Evolutionary conservation across 352 stramenopile species (phyloP).

Genomic region (Pythium phragmiticola): DNA sequence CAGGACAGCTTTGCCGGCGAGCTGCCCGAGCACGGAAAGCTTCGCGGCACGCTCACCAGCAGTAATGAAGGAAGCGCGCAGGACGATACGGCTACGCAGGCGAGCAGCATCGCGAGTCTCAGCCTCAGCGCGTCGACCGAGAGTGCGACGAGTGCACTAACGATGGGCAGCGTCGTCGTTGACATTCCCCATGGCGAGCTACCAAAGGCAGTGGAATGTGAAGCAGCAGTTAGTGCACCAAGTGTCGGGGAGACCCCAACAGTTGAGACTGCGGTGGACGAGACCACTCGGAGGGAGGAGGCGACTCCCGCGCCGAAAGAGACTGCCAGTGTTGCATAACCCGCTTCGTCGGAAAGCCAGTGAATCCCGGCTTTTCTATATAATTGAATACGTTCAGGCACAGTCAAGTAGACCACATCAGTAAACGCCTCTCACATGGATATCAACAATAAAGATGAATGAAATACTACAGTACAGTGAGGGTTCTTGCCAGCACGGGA

Average conservation of each 20-base stretch:
- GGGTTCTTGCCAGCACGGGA: not conserved
- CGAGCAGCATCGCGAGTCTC: too few relatives aligned
- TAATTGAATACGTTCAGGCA: too few relatives aligned
- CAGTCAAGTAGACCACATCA: too few relatives aligned
- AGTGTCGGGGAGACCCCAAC: not conserved
- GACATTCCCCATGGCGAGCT: not conserved
- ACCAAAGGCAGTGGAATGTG: not conserved
- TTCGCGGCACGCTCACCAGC: constrained; percentile 8
- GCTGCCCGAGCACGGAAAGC: constrained; percentile 1
- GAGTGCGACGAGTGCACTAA: not conserved
- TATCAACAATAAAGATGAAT: too few relatives aligned
- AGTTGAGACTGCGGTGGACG: not conserved
- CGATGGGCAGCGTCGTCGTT: not conserved
- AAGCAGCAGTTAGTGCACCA: not conserved
- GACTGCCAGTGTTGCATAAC: not conserved
- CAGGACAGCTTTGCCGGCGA: constrained; percentile 21
- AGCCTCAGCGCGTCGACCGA: not conserved
- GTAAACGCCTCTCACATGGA: too few relatives aligned
- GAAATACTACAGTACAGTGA: too few relatives aligned
- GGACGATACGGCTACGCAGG: not conserved
- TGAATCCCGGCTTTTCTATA: too few relatives aligned
- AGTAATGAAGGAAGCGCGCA: not conserved
- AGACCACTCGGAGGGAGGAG: not conserved
- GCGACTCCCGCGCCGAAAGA: not conserved
- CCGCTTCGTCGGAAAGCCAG: too few relatives aligned